phyloP scores from a whole-genome alignment of 805 yeast genomes.

The Saccharomyces kudriavzevii region DNA sequence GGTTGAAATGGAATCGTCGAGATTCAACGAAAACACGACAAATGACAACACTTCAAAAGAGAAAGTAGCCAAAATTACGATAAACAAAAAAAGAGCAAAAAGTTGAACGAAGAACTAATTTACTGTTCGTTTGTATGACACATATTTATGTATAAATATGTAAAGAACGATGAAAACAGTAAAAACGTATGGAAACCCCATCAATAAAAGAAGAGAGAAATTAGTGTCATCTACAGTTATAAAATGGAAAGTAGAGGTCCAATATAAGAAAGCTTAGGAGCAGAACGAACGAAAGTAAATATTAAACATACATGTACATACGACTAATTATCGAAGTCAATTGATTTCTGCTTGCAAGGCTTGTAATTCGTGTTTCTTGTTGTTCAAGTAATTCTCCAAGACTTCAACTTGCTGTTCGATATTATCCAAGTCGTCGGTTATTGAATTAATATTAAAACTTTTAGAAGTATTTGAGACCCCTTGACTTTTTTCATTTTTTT shows the following conservation, averaged over 20 bases:
- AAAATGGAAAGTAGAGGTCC: neutral
- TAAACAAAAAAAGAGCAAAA: neutral
- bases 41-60: neutral
- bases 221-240: neutral
- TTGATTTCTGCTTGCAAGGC: slow-evolving; percentile 39
- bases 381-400: slow-evolving; percentile 58
- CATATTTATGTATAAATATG: neutral
- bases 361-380: slow-evolving; percentile 53
- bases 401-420: slow-evolving; percentile 71
- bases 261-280: neutral
- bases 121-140: neutral
- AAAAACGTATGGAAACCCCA: neutral
- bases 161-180: slow-evolving; percentile 1
- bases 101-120: neutral
- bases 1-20: neutral
- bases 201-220: slow-evolving; percentile 2
- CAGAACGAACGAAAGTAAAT: neutral
- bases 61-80: neutral
- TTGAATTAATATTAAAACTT: slow-evolving; percentile 38
- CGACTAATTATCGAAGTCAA: neutral
- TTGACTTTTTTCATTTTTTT: slow-evolving; percentile 44
- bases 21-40: neutral
- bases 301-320: neutral
- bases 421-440: slow-evolving; percentile 54
- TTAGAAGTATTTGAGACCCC: slow-evolving; percentile 7